phyloP scores from a whole-genome alignment of 1,284 basidiomycete genomes.

The Cryptococcus sp. region DNA sequence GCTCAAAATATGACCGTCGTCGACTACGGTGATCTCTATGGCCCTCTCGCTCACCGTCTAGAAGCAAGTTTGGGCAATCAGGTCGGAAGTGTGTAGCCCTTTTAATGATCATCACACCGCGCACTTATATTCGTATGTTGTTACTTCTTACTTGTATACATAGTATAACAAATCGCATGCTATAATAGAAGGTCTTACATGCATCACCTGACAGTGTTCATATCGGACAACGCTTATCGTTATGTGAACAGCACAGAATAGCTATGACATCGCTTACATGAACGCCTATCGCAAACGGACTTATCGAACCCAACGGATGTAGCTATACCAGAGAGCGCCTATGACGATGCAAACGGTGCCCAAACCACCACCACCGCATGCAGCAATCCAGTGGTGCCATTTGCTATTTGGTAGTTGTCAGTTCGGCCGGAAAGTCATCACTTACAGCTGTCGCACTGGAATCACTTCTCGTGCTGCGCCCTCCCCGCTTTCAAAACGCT shows the following conservation, averaged over 20 bases:
- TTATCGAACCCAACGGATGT: not conserved
- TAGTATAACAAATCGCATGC: too few species aligned
- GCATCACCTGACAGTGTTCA: too few species aligned
- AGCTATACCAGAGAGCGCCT: constrained; percentile 10
- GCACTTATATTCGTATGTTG: not conserved
- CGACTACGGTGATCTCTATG: constrained; percentile 9
- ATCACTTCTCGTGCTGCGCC: constrained; percentile 26
- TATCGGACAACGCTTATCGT: too few species aligned
- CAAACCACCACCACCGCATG: constrained; percentile 42
- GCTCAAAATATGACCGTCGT: constrained; percentile 11
- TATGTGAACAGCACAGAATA: too few species aligned
- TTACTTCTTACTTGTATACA: too few species aligned
- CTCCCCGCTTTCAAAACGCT: constrained; percentile 25
- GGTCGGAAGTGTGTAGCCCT: not conserved
- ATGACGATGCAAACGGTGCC: constrained; percentile 22
- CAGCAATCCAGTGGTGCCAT: constrained; percentile 39
- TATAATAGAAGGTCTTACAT: too few species aligned
- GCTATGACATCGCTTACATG: too few species aligned
- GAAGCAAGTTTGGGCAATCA: constrained; percentile 10
- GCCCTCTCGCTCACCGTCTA: constrained; percentile 18
- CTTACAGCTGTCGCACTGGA: constrained; percentile 40
- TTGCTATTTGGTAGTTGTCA: constrained; percentile 22
- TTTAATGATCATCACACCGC: not conserved
- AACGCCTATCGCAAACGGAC: not conserved
- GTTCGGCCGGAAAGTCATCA: constrained; percentile 6